Conservation (phyloP, 2,329 filamentous ascomycete species). For the Nothomitra cinnamomea region DNA sequence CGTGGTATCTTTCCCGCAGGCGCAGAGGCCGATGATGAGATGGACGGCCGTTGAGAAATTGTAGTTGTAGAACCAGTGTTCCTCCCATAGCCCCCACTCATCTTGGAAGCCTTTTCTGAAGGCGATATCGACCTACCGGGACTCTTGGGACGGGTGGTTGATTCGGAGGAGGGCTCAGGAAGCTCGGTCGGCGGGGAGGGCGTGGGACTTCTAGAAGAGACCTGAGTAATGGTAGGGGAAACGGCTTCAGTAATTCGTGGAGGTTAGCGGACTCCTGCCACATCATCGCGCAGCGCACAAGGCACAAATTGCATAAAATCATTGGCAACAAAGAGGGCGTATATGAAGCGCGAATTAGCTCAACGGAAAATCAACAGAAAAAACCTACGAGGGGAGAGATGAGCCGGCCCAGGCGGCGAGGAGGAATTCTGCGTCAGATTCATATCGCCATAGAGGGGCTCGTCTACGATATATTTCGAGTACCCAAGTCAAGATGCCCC, state of each 20-base stretch:
- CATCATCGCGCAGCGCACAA: slow-evolving; percentile 23
- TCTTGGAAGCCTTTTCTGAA: slow-evolving; percentile 2
- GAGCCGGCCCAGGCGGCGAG: slow-evolving; percentile 43
- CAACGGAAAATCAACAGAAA: slow-evolving; percentile 1
- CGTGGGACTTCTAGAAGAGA: slow-evolving; percentile 22
- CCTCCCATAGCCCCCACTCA: slow-evolving; percentile 5
- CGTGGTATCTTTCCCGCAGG: slow-evolving; percentile 29
- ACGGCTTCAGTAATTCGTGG: slow-evolving; percentile 23
- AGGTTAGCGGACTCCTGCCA: slow-evolving; percentile 19
- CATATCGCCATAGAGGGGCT: slow-evolving; percentile 6
- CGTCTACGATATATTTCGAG: slow-evolving; percentile 4
- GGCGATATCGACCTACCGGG: slow-evolving; percentile 30
- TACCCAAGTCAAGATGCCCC: neutral
- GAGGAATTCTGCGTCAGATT: slow-evolving; percentile 25
- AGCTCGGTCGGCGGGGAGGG: slow-evolving; percentile 35
- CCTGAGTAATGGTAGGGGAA: slow-evolving; percentile 22
- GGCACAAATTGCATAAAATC: slow-evolving; percentile 5
- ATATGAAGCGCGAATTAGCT: slow-evolving; percentile 4
- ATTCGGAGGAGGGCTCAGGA: slow-evolving; percentile 32
- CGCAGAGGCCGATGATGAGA: slow-evolving; percentile 26
- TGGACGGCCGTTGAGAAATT: slow-evolving; percentile 16
- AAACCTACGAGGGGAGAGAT: slow-evolving; percentile 42
- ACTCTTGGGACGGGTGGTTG: slow-evolving; percentile 37
- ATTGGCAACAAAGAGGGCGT: slow-evolving; percentile 5
- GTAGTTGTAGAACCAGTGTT: slow-evolving; percentile 23